phyloP scores from a whole-genome alignment of 176 grass and related monocot genomes.

The Bolboschoenus planiculmis region DNA sequence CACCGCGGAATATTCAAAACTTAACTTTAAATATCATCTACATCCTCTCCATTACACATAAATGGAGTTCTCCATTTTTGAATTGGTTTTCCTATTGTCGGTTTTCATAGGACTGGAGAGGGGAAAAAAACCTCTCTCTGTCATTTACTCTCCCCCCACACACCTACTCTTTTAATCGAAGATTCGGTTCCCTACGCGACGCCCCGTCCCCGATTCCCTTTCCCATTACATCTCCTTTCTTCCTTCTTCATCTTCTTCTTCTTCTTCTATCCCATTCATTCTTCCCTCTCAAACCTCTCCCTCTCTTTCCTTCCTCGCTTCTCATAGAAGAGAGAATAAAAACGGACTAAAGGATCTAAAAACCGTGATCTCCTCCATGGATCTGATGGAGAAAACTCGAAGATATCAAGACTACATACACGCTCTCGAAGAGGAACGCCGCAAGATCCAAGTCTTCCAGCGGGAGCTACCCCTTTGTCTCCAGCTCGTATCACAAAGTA shows the following conservation, averaged over 20 bases:
- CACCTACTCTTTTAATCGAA: constrained; percentile 31
- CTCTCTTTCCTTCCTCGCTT: background rate
- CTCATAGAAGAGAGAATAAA: background rate
- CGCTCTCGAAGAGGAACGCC: constrained; percentile 71
- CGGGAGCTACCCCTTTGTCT: constrained; percentile 86
- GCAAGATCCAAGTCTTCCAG: constrained; percentile 82
- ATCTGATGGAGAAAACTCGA: background rate
- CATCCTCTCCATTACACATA: too few species aligned
- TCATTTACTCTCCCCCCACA: background rate
- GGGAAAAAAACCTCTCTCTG: background rate
- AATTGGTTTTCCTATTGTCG: background rate
- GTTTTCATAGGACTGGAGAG: background rate
- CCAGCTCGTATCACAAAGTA: constrained; percentile 70
- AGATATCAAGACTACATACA: constrained; percentile 46
- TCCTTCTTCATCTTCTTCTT: background rate
- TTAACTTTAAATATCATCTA: background rate
- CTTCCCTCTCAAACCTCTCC: background rate
- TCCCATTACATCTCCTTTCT: background rate
- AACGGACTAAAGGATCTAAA: background rate
- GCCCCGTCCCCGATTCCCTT: constrained; percentile 55
- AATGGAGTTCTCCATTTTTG: background rate
- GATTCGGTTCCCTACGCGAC: constrained; percentile 72
- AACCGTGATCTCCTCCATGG: constrained; percentile 4
- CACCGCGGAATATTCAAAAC: constrained; percentile 57
- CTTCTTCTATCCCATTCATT: background rate